Evolutionary conservation across 1,284 basidiomycete species (phyloP).

Genomic region (Cystobasidium pallidum): DNA sequence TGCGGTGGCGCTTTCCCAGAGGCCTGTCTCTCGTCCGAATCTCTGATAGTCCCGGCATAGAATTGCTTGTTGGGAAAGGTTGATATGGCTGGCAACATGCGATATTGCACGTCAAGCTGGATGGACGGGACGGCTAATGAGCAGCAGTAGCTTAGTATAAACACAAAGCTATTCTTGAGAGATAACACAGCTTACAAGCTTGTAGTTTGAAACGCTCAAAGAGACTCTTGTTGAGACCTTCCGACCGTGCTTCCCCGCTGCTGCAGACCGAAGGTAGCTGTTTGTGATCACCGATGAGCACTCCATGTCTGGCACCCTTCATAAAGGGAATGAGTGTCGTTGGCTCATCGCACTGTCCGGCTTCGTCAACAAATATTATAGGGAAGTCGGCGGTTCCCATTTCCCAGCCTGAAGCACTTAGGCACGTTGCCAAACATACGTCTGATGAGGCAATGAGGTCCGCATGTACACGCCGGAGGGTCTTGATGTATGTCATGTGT

Average conservation of each 20-base stretch:
- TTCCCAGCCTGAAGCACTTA: constrained; percentile 48
- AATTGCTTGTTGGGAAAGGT: constrained; percentile 82
- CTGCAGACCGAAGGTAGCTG: constrained; percentile 88
- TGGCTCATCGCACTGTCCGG: constrained; percentile 93
- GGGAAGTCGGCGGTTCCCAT: constrained; percentile 78
- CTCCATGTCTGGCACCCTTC: constrained; percentile 84
- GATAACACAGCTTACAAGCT: constrained; percentile 63
- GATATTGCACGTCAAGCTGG: constrained; percentile 90
- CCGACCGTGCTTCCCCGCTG: constrained; percentile 67
- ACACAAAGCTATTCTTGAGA: constrained; percentile 10
- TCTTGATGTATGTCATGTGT: constrained; percentile 9
- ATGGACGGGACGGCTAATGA: constrained; percentile 67
- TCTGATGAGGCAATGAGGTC: constrained; percentile 56
- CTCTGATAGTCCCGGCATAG: constrained; percentile 70
- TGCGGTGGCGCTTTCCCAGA: constrained; percentile 61
- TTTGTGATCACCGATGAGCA: constrained; percentile 93
- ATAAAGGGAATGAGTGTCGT: constrained; percentile 81
- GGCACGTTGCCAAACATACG: constrained; percentile 57
- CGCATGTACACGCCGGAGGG: constrained; percentile 54
- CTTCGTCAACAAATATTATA: constrained; percentile 90
- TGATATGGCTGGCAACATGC: constrained; percentile 90
- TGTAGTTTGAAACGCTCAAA: constrained; percentile 86
- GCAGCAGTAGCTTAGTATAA: neutral
- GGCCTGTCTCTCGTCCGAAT: constrained; percentile 61
- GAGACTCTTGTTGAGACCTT: constrained; percentile 75